Conservation (phyloP, 176 grass and related monocot species). For the Saccharum officinarum region DNA sequence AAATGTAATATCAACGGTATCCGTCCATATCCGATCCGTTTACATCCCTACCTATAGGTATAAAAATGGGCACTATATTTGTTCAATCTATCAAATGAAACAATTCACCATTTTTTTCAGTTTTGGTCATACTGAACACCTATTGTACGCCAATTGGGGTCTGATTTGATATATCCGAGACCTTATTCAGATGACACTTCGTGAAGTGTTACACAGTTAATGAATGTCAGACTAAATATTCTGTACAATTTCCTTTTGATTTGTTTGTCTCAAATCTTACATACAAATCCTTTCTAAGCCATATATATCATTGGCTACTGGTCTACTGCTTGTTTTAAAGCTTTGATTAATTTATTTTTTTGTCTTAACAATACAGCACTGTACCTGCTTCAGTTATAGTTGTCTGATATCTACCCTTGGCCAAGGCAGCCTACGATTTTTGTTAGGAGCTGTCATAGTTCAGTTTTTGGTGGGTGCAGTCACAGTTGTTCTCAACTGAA, state of each 20-base stretch:
- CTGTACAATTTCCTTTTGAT: background rate
- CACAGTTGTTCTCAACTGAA: conserved; percentile 23
- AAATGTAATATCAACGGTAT: too few species aligned
- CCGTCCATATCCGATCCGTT: too few species aligned
- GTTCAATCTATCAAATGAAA: background rate
- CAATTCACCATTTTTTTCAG: too few species aligned
- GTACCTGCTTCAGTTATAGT: background rate
- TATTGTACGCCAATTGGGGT: background rate
- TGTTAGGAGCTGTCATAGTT: conserved; percentile 19
- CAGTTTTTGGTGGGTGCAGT: conserved; percentile 3
- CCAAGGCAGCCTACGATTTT: background rate
- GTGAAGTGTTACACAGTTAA: background rate
- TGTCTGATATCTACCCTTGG: conserved; percentile 7
- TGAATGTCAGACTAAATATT: background rate
- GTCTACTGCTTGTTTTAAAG: background rate
- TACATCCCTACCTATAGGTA: background rate
- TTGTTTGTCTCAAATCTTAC: background rate
- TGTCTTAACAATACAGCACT: background rate
- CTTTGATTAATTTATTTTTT: background rate
- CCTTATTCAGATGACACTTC: background rate
- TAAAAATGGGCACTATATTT: background rate
- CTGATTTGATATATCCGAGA: background rate
- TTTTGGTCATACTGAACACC: background rate
- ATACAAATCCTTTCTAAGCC: background rate
- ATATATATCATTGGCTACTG: background rate